These are phyloP conservation scores for Glutinoglossum americanum DNA, from an alignment of 495 filamentous ascomycete genomes.

Conservation along the genomic window DNA sequence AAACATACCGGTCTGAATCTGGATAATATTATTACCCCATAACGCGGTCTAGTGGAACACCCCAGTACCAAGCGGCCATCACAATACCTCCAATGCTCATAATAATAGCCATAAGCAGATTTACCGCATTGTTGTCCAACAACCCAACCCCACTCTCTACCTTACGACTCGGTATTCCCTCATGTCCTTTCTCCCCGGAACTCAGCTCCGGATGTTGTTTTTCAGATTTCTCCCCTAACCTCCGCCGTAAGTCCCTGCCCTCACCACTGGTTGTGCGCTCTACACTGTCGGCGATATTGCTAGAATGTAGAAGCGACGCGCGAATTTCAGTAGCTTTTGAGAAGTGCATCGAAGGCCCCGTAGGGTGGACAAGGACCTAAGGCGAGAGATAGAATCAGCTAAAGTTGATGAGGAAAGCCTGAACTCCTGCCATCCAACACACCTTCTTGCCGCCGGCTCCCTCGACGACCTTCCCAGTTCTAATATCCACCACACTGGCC, in stretches of 20 bases:
- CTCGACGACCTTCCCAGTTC: slow-evolving; percentile 73
- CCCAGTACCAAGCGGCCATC: slow-evolving; percentile 12
- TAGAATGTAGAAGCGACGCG: neutral
- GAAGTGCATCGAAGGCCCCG: slow-evolving; percentile 7
- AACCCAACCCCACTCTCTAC: slow-evolving; percentile 54
- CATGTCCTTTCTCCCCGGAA: neutral
- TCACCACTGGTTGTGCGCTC: neutral
- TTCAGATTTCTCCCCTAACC: neutral
- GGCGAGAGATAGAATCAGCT: neutral
- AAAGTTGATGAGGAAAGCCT: neutral
- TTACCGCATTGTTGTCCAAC: slow-evolving; percentile 86
- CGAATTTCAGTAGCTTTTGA: slow-evolving; percentile 9
- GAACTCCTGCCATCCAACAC: neutral
- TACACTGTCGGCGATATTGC: neutral
- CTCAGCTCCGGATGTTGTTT: neutral
- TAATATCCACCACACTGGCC: slow-evolving; percentile 63
- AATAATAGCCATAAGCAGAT: slow-evolving; percentile 61
- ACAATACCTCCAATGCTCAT: slow-evolving; percentile 71
- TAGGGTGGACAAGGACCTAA: slow-evolving; percentile 7
- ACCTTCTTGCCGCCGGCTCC: slow-evolving; percentile 68
- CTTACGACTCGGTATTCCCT: slow-evolving; percentile 29
- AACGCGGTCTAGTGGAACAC: slow-evolving; percentile 1
- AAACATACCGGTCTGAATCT: too few relatives aligned
- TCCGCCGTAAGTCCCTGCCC: neutral
- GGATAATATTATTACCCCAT: too few relatives aligned